Base-by-base conservation (phyloP, 371 early-diverging fungal species). In the Haplosporangium sp. region DNA sequence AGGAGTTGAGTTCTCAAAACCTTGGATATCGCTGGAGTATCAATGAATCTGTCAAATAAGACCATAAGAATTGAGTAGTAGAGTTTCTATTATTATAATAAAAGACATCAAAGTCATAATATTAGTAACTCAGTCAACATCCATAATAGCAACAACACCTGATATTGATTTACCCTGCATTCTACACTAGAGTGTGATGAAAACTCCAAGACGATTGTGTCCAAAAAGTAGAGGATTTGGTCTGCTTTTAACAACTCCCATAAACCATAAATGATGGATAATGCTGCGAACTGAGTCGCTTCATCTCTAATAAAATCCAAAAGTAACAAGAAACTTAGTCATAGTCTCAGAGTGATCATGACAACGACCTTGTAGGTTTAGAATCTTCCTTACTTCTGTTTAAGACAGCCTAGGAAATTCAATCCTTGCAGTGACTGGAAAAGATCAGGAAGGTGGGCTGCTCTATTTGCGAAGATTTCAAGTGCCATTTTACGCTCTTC, bases 391-490 rank as follows among this genome's bases (percentile, higher is more conserved):
- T 81, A 84, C 88, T 79, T 77, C 52, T 81, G 79, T 9, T 71
- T 69, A 2, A 93, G 44, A 69, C 85, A 72, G 1, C 77, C 77
- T 15, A 86, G 34, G 39, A 92, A 70, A 55, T 87, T 85, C 38
- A 87, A 55, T 1, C 71, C 85, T 38, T 85, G 72, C 13, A 92
- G 72, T 3, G 85, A 86, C 13, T 69, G 75, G 63, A 91, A 91
- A 2, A 92, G 63, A 40, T 86, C 85, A 0, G 79, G 85, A 40
- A 89, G 84, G 3, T 76, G 59, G 3, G 86, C 83, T 20, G 86
- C 87, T 10, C 85, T 84, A 2, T 85, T 86, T 13, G 86, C 84
- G 13, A 94, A 74, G 6, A 91, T 85, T 37, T 89, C 86, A 8
- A 94, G 64, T 2, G 87, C 87, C 48, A 84, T 20, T 35, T 85